These are phyloP conservation scores for Trichoderma oligosporum DNA, from an alignment of 2,329 filamentous ascomycete genomes.

Conservation along the genomic window DNA sequence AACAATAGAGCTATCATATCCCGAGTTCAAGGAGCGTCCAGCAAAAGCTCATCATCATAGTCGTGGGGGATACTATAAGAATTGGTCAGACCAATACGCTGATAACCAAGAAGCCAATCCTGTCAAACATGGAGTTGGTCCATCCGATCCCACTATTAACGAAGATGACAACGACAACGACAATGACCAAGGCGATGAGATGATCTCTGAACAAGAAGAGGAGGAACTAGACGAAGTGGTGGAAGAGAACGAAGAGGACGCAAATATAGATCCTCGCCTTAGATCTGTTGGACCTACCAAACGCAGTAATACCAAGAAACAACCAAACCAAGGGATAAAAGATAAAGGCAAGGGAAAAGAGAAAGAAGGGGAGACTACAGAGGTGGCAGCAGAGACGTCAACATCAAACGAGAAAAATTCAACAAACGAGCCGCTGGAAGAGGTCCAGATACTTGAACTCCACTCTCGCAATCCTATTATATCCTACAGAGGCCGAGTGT, in stretches of 20 bases:
- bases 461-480: conserved; percentile 73
- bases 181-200: conserved; percentile 24
- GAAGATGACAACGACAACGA: conserved; percentile 10
- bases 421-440: conserved; percentile 26
- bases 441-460: conserved; percentile 79
- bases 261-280: conserved; percentile 37
- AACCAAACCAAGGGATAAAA: not conserved
- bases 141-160: conserved; percentile 13
- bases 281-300: conserved; percentile 18
- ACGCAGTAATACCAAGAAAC: not conserved
- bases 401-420: conserved; percentile 18
- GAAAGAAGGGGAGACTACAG: conserved; percentile 18
- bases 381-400: conserved; percentile 4
- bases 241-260: conserved; percentile 24
- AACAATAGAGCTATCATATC: conserved; percentile 59
- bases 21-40: conserved; percentile 50
- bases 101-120: conserved; percentile 19
- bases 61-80: conserved; percentile 47
- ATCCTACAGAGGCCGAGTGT: conserved; percentile 73
- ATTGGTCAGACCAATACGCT: conserved; percentile 36
- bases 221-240: not conserved
- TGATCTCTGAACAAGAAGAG: not conserved
- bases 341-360: conserved; percentile 20
- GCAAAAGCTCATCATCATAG: conserved; percentile 38
- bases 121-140: conserved; percentile 4